Conservation (phyloP, 768 basidiomycete genomes). For the Dictyophora rubrovolvata region DNA sequence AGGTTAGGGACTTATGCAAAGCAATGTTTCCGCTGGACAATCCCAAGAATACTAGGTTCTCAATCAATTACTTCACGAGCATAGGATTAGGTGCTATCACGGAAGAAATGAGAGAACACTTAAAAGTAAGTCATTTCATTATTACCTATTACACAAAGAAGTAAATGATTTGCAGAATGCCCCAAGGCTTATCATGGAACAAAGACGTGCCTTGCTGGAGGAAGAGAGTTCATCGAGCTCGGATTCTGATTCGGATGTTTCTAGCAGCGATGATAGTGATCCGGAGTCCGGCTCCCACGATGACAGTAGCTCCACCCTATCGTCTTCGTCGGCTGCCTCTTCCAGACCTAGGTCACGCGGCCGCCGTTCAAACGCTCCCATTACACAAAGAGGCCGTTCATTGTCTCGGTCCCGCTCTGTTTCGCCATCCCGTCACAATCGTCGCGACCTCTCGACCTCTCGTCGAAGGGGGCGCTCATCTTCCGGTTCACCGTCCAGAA, state of each 20-base stretch:
- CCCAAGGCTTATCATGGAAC: slow-evolving; percentile 87
- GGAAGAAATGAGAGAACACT: slow-evolving; percentile 92
- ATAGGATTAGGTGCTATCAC: slow-evolving; percentile 85
- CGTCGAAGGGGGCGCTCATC: too few species aligned
- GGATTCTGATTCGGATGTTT: slow-evolving; percentile 30
- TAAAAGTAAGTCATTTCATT: slow-evolving; percentile 54
- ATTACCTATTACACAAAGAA: neutral
- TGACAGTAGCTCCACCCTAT: slow-evolving; percentile 19
- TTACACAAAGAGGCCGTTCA: slow-evolving; percentile 6
- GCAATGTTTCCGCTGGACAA: slow-evolving; percentile 95
- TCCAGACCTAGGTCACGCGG: neutral
- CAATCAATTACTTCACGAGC: slow-evolving; percentile 97
- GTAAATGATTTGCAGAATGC: slow-evolving; percentile 58
- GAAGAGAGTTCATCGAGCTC: slow-evolving; percentile 42
- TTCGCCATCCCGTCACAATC: too few species aligned
- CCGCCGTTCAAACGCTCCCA: slow-evolving; percentile 1
- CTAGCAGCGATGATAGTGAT: slow-evolving; percentile 24
- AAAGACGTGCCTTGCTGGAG: slow-evolving; percentile 79
- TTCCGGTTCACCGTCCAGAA: too few species aligned
- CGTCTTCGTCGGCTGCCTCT: slow-evolving; percentile 12
- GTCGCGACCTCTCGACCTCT: too few species aligned
- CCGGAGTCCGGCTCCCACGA: slow-evolving; percentile 30
- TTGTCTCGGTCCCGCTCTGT: neutral
- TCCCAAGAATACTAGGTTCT: slow-evolving; percentile 91
- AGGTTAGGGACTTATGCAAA: slow-evolving; percentile 58